Evolutionary conservation across 805 yeast species (phyloP).

Genomic region (Torulaspora quercuum): DNA sequence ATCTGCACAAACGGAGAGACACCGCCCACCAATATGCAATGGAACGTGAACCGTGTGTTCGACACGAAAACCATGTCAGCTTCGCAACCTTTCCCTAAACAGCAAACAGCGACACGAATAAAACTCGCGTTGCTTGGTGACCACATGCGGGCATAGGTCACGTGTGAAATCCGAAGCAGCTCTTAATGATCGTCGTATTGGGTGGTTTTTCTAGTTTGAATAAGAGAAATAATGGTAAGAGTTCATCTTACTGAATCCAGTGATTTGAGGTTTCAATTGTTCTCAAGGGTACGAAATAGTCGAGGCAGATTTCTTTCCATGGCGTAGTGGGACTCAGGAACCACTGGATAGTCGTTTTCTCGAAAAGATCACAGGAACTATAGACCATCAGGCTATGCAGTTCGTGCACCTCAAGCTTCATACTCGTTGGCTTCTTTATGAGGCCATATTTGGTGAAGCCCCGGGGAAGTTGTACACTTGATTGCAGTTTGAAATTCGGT

Average conservation of each 20-base stretch:
- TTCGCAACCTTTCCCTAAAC: constrained; percentile 9
- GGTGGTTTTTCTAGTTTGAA: background rate
- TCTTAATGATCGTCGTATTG: background rate
- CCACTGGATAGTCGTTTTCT: constrained; percentile 9
- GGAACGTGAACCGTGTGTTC: background rate
- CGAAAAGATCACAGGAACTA: constrained; percentile 11
- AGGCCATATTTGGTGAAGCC: constrained; percentile 11
- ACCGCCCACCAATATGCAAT: constrained; percentile 4
- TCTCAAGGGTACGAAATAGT: constrained; percentile 1
- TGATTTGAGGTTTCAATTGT: no score
- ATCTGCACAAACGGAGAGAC: constrained; percentile 3
- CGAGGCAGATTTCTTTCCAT: constrained; percentile 7
- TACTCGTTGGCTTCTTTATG: constrained; percentile 1
- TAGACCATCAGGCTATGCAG: constrained; percentile 2
- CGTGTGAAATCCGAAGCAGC: background rate
- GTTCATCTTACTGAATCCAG: no score
- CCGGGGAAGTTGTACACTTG: constrained; percentile 12
- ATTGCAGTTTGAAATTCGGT: constrained; percentile 4
- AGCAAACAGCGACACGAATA: constrained; percentile 5
- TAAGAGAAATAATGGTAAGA: background rate
- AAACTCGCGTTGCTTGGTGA: constrained; percentile 1
- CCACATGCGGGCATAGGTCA: no score
- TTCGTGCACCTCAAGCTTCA: background rate
- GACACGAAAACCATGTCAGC: constrained; percentile 12
- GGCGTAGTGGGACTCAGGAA: constrained; percentile 9